phyloP scores from a whole-genome alignment of 2,329 filamentous ascomycete species.

The Fusarium setosum region DNA sequence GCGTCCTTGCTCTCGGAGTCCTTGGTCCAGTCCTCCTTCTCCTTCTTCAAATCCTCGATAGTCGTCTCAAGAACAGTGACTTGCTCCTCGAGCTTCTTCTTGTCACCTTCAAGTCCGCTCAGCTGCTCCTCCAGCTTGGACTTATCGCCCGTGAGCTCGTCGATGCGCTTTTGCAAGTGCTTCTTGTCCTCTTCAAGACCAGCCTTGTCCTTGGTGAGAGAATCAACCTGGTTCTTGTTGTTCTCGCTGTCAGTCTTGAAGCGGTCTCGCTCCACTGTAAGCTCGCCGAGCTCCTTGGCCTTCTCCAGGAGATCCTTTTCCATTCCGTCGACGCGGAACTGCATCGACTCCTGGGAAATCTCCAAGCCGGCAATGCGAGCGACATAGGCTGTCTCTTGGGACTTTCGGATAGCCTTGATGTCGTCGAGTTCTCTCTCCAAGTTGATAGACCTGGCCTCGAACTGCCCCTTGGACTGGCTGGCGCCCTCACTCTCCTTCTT shows the following conservation, averaged over 20 bases:
- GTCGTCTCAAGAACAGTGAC: constrained; percentile 31
- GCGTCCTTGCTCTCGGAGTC: constrained; percentile 39
- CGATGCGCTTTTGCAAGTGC: constrained; percentile 29
- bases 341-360: constrained; percentile 42
- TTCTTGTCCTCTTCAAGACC: constrained; percentile 40
- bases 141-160: constrained; percentile 30
- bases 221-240: constrained; percentile 34
- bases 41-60: constrained; percentile 37
- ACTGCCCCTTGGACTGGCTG: constrained; percentile 22
- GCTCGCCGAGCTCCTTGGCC: constrained; percentile 37
- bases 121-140: constrained; percentile 31
- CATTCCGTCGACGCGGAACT: constrained; percentile 39
- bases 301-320: constrained; percentile 39
- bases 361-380: constrained; percentile 42
- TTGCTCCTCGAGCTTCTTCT: constrained; percentile 23
- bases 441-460: constrained; percentile 41
- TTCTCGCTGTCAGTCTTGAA: constrained; percentile 33
- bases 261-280: constrained; percentile 39
- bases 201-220: constrained; percentile 31
- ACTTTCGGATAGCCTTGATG: constrained; percentile 38
- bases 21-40: constrained; percentile 35
- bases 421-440: constrained; percentile 41
- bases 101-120: constrained; percentile 36
- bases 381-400: constrained; percentile 39
- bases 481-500: constrained; percentile 35